Evolutionary conservation across 768 basidiomycete species (phyloP).

Genomic region (Podaxis pistillaris): DNA sequence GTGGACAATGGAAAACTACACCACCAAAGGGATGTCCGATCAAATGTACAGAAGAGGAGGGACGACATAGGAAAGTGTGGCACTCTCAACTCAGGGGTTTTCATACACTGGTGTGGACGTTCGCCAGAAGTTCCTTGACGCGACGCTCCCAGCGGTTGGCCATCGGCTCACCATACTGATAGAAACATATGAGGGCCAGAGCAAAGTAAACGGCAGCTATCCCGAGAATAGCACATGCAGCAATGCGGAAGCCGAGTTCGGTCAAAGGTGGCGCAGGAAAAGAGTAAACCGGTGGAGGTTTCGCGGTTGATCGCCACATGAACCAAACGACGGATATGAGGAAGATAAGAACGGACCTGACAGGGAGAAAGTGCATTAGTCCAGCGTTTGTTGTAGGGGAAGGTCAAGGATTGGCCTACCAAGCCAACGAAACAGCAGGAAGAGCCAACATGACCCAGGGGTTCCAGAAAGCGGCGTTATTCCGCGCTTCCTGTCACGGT

Average conservation of each 20-base stretch:
- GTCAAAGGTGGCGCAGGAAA: neutral
- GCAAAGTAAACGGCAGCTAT: neutral
- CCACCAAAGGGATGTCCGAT: no score
- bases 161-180: conserved; percentile 18
- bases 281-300: neutral
- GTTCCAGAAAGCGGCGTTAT: conserved; percentile 45
- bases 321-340: neutral
- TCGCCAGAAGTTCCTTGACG: neutral
- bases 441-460: conserved; percentile 64
- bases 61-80: no score
- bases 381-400: no score
- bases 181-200: neutral
- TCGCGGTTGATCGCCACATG: neutral
- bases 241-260: neutral
- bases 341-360: neutral
- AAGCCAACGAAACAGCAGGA: conserved; percentile 60
- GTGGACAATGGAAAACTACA: no score
- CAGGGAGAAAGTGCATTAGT: neutral
- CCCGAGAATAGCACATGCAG: neutral
- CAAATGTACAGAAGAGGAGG: no score
- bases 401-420: conserved; percentile 30
- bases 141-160: neutral
- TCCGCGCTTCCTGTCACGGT: conserved; percentile 47
- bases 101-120: neutral
- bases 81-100: no score